Percentiles rank a stretch among this genome's conserved stretches.
These are phyloP conservation scores for Solanum appendiculatum DNA, from an alignment of 257 asterid species.

Conservation along the genomic window DNA sequence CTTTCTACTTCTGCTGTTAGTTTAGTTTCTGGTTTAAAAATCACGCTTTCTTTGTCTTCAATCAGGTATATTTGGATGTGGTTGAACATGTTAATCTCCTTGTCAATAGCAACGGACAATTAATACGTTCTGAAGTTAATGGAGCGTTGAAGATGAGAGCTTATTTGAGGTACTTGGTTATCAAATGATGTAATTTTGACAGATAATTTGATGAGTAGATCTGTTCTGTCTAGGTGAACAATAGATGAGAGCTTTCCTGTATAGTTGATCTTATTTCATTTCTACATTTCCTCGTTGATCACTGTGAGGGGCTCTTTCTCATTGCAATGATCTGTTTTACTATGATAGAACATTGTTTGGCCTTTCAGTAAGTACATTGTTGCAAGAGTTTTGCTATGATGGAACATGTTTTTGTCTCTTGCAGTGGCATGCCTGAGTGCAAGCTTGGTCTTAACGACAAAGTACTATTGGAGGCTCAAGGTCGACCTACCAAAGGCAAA, in stretches of 20 bases:
- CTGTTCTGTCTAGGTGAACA: background rate
- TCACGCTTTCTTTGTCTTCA: background rate
- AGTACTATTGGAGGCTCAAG: constrained; percentile 95
- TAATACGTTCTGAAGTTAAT: constrained; percentile 87
- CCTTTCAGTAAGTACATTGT: too few relatives aligned
- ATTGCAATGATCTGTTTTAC: background rate
- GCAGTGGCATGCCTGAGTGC: constrained; percentile 99
- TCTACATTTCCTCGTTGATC: background rate
- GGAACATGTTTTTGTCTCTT: constrained; percentile 4
- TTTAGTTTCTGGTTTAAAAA: background rate
- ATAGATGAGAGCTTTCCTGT: background rate
- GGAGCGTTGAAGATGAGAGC: constrained; percentile 99
- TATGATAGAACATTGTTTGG: background rate
- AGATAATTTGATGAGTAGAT: background rate
- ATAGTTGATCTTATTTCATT: background rate
- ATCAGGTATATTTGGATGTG: constrained; percentile 95
- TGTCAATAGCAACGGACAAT: constrained; percentile 96
- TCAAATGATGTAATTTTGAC: background rate
- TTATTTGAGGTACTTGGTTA: constrained; percentile 66
- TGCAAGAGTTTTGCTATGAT: background rate
- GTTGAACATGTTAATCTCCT: constrained; percentile 98
- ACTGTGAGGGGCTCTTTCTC: background rate
- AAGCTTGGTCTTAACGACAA: constrained; percentile 97
- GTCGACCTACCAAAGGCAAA: constrained; percentile 87
- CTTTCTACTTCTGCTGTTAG: background rate